phyloP scores from a whole-genome alignment of 164 flowering plant species.

The Kalanchoe fedtschenkoi region DNA sequence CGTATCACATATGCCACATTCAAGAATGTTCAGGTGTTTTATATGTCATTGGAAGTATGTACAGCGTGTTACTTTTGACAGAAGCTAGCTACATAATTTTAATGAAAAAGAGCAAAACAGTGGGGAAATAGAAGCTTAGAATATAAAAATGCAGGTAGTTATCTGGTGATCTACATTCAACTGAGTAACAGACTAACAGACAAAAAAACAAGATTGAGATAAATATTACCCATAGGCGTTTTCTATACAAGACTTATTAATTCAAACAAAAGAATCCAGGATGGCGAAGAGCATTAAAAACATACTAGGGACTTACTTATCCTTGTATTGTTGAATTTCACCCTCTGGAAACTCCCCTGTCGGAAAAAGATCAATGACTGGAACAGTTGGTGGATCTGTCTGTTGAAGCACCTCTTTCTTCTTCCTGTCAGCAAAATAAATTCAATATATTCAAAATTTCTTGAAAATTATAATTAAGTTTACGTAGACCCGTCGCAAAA shows the following conservation, averaged over 20 bases:
- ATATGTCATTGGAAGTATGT: not conserved
- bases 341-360: slow-evolving; percentile 97
- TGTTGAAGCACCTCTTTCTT: slow-evolving; percentile 75
- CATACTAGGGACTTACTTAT: slow-evolving; percentile 57
- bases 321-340: slow-evolving; percentile 91
- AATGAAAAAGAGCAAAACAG: no score
- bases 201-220: no score
- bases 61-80: not conserved
- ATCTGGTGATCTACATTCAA: no score
- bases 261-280: not conserved
- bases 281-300: not conserved
- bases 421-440: slow-evolving; percentile 40
- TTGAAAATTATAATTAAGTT: not conserved
- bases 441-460: slow-evolving; percentile 4
- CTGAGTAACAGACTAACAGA: no score
- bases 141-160: not conserved
- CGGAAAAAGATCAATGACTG: slow-evolving; percentile 72
- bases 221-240: not conserved
- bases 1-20: no score
- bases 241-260: not conserved
- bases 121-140: not conserved
- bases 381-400: slow-evolving; percentile 89
- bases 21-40: no score
- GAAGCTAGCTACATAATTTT: not conserved
- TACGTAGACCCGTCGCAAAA: not conserved